Base-by-base conservation (phyloP, 2,329 filamentous ascomycete genomes). In the Elsinoe ampelina region DNA sequence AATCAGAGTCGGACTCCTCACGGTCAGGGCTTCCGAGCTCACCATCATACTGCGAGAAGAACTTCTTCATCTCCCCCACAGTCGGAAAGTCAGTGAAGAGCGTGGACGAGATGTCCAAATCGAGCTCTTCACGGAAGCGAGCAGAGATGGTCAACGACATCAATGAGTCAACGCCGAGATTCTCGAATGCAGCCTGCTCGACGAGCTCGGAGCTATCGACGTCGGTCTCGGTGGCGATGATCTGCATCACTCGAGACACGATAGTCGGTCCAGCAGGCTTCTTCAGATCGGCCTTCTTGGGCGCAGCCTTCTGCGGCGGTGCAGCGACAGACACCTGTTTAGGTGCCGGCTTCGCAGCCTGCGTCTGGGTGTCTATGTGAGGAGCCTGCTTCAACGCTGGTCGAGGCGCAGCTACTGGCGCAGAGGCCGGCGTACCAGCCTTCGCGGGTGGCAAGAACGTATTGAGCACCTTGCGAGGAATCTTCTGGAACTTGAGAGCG, bases 401-500 rank as follows among this genome's bases (percentile, higher is more conserved):
- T 62, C 68, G 69, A 12, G 68, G 58, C 50, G 70, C 63, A 45
- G 71, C 66, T 54, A 70, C 61, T 20, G 72, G 65, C 5, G 70
- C 63, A 19, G 71, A 68, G 38, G 69, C 71, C 60, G 65, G 57
- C 12, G 59, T 51, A 17, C 60, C 62, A 55, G 65, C 66, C 63
- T 71, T 72, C 48, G 76, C 73, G 1, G 83, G 83, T 56, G 84
- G 83, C 60, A 87, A 72, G 68, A 87, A 79, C 63, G 82, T 78
- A 72, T 85, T 84, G 59, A 87, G 74, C 20, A 84, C 75, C 63
- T 80, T 79, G 63, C 84, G 82, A 35, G 84, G 83, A 55, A 86
- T 84, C 62, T 80, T 76, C 67, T 82, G 80, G 74, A 87, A 86
- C 70, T 82, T 83, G 62, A 86, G 76, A 51, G 83, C 81, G 54